Base-by-base conservation (phyloP, 2,329 filamentous ascomycete species). In the Talaromyces albobiverticillius region DNA sequence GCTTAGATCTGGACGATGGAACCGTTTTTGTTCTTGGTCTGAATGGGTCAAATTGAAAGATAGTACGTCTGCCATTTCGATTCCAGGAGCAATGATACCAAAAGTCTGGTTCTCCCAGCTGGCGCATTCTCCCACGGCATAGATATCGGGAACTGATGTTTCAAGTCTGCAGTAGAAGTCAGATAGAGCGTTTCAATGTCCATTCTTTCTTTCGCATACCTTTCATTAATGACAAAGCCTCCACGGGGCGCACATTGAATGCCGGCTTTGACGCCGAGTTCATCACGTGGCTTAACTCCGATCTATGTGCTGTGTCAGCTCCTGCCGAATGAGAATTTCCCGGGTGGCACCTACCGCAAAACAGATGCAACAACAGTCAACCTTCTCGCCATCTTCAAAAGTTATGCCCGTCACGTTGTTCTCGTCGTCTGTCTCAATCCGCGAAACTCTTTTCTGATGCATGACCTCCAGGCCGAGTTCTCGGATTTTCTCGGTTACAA, bases 41-140 rank as follows among this genome's bases (percentile, higher is more conserved):
- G 87, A 86, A 29, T 89, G 88, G 67, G 91, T 95, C 55, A 96
- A 82, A 69, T 96, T 96, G 77, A 94, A 96, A 10, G 91, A 85
- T 3, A 96, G 82, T 1, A 96, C 86, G 61, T 95, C 91, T 0
- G 92, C 92, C 89, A 95, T 95, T 71, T 95, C 92, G 32, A 96
- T 82, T 16, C 91, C 91, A 0, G 91, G 91, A 0, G 88, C 90
- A 62, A 96, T 95, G 18, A 96, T 82, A 5, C 91, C 91, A 61
- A 90, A 96, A 0, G 89, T 91, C 70, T 94, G 88, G 61, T 84
- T 87, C 59, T 92, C 81, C 89, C 90, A 96, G 73, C 87, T 94
- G 4, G 91, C 90, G 63, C 91, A 96, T 71, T 96, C 92, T 54
- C 91, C 92, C 47, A 96, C 87, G 45, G 91, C 91, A 67, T 94